Conservation (phyloP, 108 stramenopile species). For the Poteriospumella lacustris region DNA sequence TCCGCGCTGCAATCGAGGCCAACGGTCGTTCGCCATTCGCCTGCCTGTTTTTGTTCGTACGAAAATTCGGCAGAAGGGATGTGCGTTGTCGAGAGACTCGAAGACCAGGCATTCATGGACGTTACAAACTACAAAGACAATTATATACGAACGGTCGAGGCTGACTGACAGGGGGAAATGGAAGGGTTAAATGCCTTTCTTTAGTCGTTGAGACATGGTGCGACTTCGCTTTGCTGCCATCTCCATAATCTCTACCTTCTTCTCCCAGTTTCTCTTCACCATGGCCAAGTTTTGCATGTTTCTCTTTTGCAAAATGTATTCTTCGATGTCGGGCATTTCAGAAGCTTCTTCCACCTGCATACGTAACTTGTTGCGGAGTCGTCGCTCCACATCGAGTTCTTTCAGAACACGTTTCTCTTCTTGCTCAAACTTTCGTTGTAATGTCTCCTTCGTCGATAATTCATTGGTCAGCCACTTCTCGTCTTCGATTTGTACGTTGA, state of each 20-base stretch:
- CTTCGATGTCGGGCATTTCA: constrained; percentile 57
- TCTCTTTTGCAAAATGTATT: constrained; percentile 57
- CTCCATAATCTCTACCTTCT: constrained; percentile 63
- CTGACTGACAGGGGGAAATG: too few species aligned
- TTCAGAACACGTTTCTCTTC: constrained; percentile 40
- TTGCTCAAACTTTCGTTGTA: constrained; percentile 37
- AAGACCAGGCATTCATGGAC: too few species aligned
- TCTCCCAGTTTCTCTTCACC: constrained; percentile 48
- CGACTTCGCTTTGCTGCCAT: constrained; percentile 45
- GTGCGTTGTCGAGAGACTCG: too few species aligned
- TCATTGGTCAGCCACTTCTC: constrained; percentile 48
- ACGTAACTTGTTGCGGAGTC: not conserved
- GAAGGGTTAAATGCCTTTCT: too few species aligned
- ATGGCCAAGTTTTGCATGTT: constrained; percentile 43
- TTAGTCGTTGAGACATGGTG: not conserved
- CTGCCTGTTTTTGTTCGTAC: too few species aligned
- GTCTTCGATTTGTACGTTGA: constrained; percentile 39
- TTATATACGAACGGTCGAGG: too few species aligned
- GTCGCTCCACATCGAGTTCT: constrained; percentile 29
- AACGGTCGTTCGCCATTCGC: too few species aligned
- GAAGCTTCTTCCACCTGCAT: constrained; percentile 33
- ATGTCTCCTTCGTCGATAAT: constrained; percentile 14
- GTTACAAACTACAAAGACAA: too few species aligned
- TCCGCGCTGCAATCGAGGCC: too few species aligned
- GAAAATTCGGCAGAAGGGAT: too few species aligned